Percentiles rank a stretch among this genome's conserved stretches.
These are phyloP conservation scores for Senna tora DNA, from an alignment of 306 rosid species.

Conservation along the genomic window DNA sequence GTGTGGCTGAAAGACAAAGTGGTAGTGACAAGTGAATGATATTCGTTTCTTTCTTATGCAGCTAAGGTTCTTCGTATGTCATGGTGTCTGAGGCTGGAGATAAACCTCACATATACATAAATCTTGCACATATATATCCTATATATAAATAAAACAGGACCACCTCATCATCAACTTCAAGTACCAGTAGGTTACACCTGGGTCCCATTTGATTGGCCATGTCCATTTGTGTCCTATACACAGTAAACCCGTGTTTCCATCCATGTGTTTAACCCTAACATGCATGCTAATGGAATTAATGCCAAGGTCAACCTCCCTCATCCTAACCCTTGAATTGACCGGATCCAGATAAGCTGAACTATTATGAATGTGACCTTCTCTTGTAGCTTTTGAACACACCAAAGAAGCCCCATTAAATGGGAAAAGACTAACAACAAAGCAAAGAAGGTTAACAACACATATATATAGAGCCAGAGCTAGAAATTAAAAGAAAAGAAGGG, in stretches of 20 bases:
- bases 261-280: background rate
- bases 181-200: background rate
- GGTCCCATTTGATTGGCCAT: conserved; percentile 34
- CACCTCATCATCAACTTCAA: conserved; percentile 6
- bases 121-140: conserved; percentile 1
- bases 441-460: background rate
- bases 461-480: background rate
- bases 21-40: background rate
- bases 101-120: background rate
- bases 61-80: background rate
- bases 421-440: background rate
- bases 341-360: background rate
- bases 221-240: background rate
- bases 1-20: conserved; percentile 10
- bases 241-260: background rate
- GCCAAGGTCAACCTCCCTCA: conserved; percentile 23
- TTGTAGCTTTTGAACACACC: conserved; percentile 32
- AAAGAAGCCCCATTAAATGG: conserved; percentile 15
- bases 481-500: background rate
- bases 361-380: conserved; percentile 29
- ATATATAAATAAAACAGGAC: background rate
- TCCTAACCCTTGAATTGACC: conserved; percentile 20
- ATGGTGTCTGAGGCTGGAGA: background rate
- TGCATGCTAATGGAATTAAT: background rate
- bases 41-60: conserved; percentile 22